These are phyloP conservation scores for Lolium multiflorum DNA, from an alignment of 176 grass and related monocot genomes.

Conservation along the genomic window DNA sequence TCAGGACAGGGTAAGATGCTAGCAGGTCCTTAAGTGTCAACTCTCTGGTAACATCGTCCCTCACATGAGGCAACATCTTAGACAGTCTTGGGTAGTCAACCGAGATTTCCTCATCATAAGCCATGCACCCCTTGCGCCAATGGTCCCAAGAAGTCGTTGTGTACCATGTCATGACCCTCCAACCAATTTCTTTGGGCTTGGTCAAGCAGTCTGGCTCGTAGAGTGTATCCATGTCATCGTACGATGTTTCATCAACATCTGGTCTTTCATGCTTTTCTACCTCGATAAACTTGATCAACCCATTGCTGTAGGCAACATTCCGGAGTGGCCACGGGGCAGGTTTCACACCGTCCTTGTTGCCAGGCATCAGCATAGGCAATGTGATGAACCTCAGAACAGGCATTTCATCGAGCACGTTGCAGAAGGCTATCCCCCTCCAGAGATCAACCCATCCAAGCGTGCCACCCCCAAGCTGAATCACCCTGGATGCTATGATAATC, in stretches of 20 bases:
- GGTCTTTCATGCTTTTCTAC: slow-evolving; percentile 16
- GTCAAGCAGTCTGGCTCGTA: neutral
- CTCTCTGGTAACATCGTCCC: neutral
- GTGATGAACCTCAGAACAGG: neutral
- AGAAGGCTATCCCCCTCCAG: neutral
- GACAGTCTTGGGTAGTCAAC: neutral
- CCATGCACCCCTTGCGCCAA: slow-evolving; percentile 5
- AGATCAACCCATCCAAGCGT: slow-evolving; percentile 22
- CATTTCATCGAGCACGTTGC: slow-evolving; percentile 8
- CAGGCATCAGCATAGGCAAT: neutral
- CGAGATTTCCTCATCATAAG: slow-evolving; percentile 1
- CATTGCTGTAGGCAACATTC: slow-evolving; percentile 22
- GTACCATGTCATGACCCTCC: slow-evolving; percentile 30
- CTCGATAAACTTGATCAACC: slow-evolving; percentile 19
- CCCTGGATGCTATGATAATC: neutral
- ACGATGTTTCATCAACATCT: neutral
- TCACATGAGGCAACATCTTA: neutral
- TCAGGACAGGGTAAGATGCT: slow-evolving; percentile 13
- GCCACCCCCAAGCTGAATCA: slow-evolving; percentile 5
- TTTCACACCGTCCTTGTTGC: neutral
- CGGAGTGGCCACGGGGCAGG: neutral
- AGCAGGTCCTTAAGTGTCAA: neutral
- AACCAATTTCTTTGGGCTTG: neutral
- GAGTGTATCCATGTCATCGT: neutral
- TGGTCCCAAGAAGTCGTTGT: neutral